Evolutionary conservation across 106 monocot genomes (phyloP), one percentile per base, ranked within the genome.

Genomic region (Triglochin maritima): DNA sequence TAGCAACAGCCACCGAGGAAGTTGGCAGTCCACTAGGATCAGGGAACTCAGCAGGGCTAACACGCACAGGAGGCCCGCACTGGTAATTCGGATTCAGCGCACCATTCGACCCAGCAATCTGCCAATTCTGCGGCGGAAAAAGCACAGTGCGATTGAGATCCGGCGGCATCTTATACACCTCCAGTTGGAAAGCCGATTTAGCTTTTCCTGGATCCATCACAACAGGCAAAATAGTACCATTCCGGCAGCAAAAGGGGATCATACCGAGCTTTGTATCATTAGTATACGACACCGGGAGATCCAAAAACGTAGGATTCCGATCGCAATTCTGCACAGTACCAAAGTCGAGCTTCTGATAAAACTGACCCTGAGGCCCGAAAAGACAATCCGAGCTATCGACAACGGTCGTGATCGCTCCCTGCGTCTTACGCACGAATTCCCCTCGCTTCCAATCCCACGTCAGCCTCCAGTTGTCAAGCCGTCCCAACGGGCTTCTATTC

Each of bases 131-230:
- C 3, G 98, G 98, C 0, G 98, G 88, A 58, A 11, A 71, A 6
- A 99, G 54, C 63, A 45, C 63, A 49, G 92, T 92, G 52, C 84
- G 70, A 69, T 92, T 89, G 55, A 92, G 62, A 64, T 99, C 82
- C 2, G 98, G 98, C 44, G 98, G 92, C 92, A 99, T 99, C 79
- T 99, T 99, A 73, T 56, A 92, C 2, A 99, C 92, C 64, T 92
- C 79, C 29, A 99, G 57, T 73, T 92, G 98, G 72, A 99, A 99
- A 7, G 89, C 76, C 0, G 98, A 89, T 16, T 55, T 46, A 4
- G 98, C 63, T 71, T 81, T 88, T 0, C 43, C 54, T 1, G 84
- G 65, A 47, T 99, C 92, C 92, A 92, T 92, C 41, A 51, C 50
- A 3, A 56, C 45, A 6, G 98, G 98, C 45, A 99, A 60, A 61